These are phyloP conservation scores for Linderniella brevidens DNA, from an alignment of 257 asterid genomes.

Conservation along the genomic window DNA sequence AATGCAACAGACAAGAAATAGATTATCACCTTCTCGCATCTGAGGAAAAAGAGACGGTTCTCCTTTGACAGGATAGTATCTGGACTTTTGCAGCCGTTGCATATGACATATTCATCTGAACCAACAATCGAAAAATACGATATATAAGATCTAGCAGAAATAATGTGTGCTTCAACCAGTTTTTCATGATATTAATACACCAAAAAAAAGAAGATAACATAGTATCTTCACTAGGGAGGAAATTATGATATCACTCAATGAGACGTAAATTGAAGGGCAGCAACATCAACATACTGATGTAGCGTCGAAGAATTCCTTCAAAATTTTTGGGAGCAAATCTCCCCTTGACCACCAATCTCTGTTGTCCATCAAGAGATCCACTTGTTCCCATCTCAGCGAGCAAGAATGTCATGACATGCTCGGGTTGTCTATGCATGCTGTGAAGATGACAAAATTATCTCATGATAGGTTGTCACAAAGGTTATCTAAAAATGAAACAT, in stretches of 20 bases:
- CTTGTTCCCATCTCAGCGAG: conserved; percentile 98
- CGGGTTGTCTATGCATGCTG: conserved; percentile 95
- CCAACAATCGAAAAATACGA: conserved; percentile 1
- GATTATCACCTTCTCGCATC: conserved; percentile 71
- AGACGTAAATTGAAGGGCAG: neutral
- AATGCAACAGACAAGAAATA: conserved; percentile 3
- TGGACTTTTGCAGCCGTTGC: conserved; percentile 9
- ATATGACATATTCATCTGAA: conserved; percentile 89
- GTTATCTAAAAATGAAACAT: neutral
- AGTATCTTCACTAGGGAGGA: too few relatives aligned
- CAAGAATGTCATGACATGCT: conserved; percentile 88
- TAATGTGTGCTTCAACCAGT: too few relatives aligned
- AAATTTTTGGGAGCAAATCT: conserved; percentile 94
- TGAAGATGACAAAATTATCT: neutral
- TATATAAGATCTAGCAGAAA: neutral
- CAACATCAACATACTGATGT: conserved; percentile 45
- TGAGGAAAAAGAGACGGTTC: conserved; percentile 35
- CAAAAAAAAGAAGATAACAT: too few relatives aligned
- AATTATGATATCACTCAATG: neutral
- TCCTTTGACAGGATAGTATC: too few relatives aligned
- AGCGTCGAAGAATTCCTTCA: conserved; percentile 82
- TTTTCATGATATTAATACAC: too few relatives aligned
- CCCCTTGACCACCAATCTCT: conserved; percentile 77
- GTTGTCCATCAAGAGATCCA: conserved; percentile 95
- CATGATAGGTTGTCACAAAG: neutral